phyloP scores from a whole-genome alignment of 2,329 filamentous ascomycete genomes.

The Lachnellula cervina region DNA sequence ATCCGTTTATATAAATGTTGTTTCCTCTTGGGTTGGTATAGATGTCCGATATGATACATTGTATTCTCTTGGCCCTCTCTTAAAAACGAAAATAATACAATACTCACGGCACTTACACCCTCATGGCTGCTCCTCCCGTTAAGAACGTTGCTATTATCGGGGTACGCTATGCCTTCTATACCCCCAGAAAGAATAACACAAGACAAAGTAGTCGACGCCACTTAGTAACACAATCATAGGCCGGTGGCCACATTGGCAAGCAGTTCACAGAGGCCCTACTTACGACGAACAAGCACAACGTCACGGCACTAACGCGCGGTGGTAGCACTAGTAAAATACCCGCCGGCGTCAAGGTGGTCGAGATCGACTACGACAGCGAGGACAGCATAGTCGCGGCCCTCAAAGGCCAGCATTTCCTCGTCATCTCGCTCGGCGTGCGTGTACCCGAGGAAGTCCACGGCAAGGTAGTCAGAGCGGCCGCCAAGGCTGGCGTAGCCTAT shows the following conservation, averaged over 20 bases:
- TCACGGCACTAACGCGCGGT: slow-evolving; percentile 46
- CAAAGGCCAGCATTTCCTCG: slow-evolving; percentile 49
- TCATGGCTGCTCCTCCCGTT: too few species aligned
- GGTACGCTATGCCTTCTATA: too few species aligned
- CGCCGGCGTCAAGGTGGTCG: slow-evolving; percentile 37
- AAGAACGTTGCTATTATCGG: too few species aligned
- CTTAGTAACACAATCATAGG: slow-evolving; percentile 31
- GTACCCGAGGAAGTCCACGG: slow-evolving; percentile 43
- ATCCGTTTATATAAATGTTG: too few species aligned
- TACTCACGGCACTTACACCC: too few species aligned
- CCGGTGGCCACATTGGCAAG: slow-evolving; percentile 38
- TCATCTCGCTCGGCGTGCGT: slow-evolving; percentile 46
- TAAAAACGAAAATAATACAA: too few species aligned
- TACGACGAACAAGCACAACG: slow-evolving; percentile 38
- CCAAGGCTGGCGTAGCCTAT: slow-evolving; percentile 49
- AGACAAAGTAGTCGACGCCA: too few species aligned
- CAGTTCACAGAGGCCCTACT: slow-evolving; percentile 32
- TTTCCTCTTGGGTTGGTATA: too few species aligned
- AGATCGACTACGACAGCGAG: slow-evolving; percentile 42
- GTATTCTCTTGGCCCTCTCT: too few species aligned
- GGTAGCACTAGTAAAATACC: slow-evolving; percentile 36
- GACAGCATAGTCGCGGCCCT: slow-evolving; percentile 45
- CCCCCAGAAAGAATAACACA: too few species aligned
- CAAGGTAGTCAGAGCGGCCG: slow-evolving; percentile 50
- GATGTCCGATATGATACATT: too few species aligned